phyloP scores from a whole-genome alignment of 2,329 filamentous ascomycete genomes.

The Endothia cerciana region DNA sequence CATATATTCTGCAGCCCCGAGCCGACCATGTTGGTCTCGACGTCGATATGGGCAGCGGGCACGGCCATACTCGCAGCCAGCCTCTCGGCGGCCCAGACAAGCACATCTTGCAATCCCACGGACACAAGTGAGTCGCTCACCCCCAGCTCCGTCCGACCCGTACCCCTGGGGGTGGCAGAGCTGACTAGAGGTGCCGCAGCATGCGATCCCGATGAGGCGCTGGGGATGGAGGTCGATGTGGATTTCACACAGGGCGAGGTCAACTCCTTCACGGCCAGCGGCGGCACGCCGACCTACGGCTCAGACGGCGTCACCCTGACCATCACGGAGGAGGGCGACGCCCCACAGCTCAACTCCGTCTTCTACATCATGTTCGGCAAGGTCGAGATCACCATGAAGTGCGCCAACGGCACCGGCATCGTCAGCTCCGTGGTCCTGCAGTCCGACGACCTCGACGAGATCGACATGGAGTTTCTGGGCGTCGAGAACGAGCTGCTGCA shows the following conservation, averaged over 20 bases:
- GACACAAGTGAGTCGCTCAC: constrained; percentile 33
- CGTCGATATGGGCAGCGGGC: constrained; percentile 31
- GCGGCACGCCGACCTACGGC: constrained; percentile 73
- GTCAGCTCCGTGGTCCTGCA: constrained; percentile 91
- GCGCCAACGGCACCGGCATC: constrained; percentile 86
- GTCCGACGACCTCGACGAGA: constrained; percentile 91
- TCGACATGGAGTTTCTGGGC: constrained; percentile 96
- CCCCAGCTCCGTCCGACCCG: neutral
- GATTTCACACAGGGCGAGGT: constrained; percentile 82
- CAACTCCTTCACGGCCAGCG: constrained; percentile 73
- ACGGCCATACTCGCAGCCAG: constrained; percentile 31
- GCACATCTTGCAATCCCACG: constrained; percentile 39
- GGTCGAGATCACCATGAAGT: constrained; percentile 82
- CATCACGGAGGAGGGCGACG: constrained; percentile 76
- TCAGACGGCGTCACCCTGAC: constrained; percentile 81
- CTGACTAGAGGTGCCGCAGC: constrained; percentile 45
- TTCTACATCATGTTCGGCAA: constrained; percentile 99
- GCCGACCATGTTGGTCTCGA: constrained; percentile 32
- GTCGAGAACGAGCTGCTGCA: constrained; percentile 79
- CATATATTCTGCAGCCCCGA: neutral
- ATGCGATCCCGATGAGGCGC: constrained; percentile 77
- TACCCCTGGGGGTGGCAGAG: too few relatives aligned
- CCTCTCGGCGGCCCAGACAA: constrained; percentile 38
- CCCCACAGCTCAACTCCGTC: constrained; percentile 82
- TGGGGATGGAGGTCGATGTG: constrained; percentile 80